Evolutionary conservation across 768 basidiomycete genomes (phyloP).

Genomic region (Tulasnella sp.): DNA sequence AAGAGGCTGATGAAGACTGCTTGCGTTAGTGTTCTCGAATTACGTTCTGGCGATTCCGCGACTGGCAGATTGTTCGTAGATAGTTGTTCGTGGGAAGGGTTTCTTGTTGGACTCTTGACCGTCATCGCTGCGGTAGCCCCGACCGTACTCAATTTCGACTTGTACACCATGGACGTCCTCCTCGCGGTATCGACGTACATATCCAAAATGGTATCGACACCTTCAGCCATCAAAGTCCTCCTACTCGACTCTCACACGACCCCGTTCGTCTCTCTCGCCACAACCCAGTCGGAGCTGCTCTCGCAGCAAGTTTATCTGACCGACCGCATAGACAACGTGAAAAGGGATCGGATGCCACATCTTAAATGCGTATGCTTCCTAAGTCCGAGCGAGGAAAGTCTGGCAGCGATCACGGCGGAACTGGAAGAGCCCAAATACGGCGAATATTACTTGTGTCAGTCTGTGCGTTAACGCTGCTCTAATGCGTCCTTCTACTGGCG

Average conservation of each 20-base stretch:
- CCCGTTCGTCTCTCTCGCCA: constrained; percentile 90
- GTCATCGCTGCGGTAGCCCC: too few relatives aligned
- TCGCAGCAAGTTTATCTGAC: constrained; percentile 97
- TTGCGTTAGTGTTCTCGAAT: too few relatives aligned
- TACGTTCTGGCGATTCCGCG: too few relatives aligned
- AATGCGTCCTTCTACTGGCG: not conserved
- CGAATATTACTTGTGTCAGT: constrained; percentile 99
- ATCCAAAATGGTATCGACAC: constrained; percentile 73
- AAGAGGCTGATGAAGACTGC: not conserved
- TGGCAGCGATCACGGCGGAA: constrained; percentile 74
- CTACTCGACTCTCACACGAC: constrained; percentile 96
- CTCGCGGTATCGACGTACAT: constrained; percentile 94
- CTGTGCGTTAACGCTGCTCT: constrained; percentile 13
- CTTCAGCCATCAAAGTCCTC: constrained; percentile 88
- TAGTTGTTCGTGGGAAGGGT: too few relatives aligned
- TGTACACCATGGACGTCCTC: constrained; percentile 90
- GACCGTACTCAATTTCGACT: too few relatives aligned
- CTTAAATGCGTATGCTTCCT: constrained; percentile 97
- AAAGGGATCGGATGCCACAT: constrained; percentile 84
- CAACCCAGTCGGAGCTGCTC: constrained; percentile 85
- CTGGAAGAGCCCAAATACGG: constrained; percentile 82
- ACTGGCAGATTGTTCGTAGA: too few relatives aligned
- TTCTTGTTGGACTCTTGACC: too few relatives aligned
- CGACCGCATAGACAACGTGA: constrained; percentile 91
- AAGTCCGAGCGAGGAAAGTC: constrained; percentile 68